Evolutionary conservation across 306 rosid species (phyloP), one percentile per base, ranked within the genome.

Genomic region (Sesbania bispinosa): DNA sequence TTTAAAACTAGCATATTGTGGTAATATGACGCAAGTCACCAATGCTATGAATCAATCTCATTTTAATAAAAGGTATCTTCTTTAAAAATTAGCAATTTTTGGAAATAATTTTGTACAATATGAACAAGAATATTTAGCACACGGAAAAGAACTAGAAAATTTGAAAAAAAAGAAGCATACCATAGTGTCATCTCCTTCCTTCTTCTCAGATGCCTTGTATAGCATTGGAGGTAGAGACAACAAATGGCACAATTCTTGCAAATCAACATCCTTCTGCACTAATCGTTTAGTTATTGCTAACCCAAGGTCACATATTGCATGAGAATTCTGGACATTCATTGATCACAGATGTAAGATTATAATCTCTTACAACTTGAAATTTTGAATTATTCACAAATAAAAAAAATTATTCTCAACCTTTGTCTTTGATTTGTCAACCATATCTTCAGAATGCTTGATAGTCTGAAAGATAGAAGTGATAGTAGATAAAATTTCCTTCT

Each of bases 251-350:
- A 72, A 74, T 57, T 72, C 92, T 78, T 82, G 96, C 61, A 78
- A 60, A 81, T 86, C 87, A 79, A 71, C 82, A 70, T 85, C 96
- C 86, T 80, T 88, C 70, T 62, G 79, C 69, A 79, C 83, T 54
- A 95, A 41, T 64, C 83, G 84, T 78, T 91, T 89, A 50, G 86
- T 84, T 54, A 92, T 86, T 74, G 96, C 85, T 73, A 91, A 74
- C 45, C 96, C 99, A 63, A 95, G 91, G 84, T 95, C 97, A 84
- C 93, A 88, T 70, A 95, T 86, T 71, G 96, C 97, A 83, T 84
- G 84, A 47, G 96, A 91, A 71, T 81, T 91, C 99, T 95, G 96
- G 62, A 57, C 76, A 82, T 64, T 35, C 74, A 76, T 73, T 55
- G 27, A 72, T 67, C 58, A 70, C 19, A 77, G 14, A 68, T n/a